Percentiles rank a stretch among this genome's conserved stretches.
These are phyloP conservation scores for Lentinula guzmanii DNA, from an alignment of 768 basidiomycete genomes.

Conservation along the genomic window DNA sequence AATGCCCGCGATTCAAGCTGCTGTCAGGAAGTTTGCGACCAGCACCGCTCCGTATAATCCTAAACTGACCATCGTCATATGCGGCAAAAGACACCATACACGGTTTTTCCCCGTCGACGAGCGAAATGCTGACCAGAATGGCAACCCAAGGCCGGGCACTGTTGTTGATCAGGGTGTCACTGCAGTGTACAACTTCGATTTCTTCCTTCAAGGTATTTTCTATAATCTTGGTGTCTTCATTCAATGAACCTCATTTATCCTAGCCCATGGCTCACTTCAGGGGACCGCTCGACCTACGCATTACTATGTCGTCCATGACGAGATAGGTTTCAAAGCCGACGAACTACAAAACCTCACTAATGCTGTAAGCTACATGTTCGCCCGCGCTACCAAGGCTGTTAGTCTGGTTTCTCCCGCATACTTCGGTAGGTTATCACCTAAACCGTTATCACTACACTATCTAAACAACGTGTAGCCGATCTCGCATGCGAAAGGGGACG, in stretches of 20 bases:
- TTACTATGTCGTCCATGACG: slow-evolving; percentile 79
- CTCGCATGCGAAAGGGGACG: slow-evolving; percentile 53
- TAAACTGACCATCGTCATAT: slow-evolving; percentile 65
- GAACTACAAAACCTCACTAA: slow-evolving; percentile 68
- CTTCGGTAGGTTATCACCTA: slow-evolving; percentile 17
- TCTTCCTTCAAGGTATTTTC: slow-evolving; percentile 52
- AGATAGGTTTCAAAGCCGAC: slow-evolving; percentile 64
- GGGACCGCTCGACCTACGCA: slow-evolving; percentile 74
- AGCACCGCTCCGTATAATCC: slow-evolving; percentile 40
- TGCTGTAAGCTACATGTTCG: slow-evolving; percentile 71
- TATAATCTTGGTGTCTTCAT: neutral
- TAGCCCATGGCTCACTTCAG: slow-evolving; percentile 70
- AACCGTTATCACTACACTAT: neutral
- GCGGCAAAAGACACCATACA: slow-evolving; percentile 55
- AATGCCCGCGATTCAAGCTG: slow-evolving; percentile 53
- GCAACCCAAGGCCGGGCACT: slow-evolving; percentile 73
- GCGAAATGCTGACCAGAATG: slow-evolving; percentile 50
- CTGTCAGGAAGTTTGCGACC: slow-evolving; percentile 47
- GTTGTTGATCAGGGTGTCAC: slow-evolving; percentile 80
- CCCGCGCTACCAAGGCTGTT: slow-evolving; percentile 83
- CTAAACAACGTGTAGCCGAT: neutral
- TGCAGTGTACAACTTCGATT: slow-evolving; percentile 58
- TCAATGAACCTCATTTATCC: neutral
- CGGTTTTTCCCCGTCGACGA: slow-evolving; percentile 60
- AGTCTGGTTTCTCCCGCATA: slow-evolving; percentile 79